Evolutionary conservation across 2,329 filamentous ascomycete species (phyloP), one percentile per base, ranked within the genome.

Genomic region (Neonectria hederae): DNA sequence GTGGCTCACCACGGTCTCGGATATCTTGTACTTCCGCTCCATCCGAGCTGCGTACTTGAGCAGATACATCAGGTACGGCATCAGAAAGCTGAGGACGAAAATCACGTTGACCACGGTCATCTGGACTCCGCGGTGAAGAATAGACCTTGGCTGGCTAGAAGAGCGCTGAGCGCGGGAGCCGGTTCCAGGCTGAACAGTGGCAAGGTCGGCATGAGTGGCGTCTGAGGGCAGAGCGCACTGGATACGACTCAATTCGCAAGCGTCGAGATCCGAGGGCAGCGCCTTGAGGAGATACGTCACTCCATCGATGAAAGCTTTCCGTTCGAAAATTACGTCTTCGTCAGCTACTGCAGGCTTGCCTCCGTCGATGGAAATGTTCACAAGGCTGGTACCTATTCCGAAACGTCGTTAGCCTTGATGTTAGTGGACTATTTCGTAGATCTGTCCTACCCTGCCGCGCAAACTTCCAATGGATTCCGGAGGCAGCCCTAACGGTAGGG

Each of bases 1-100:
- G 75, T 87, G 71, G 80, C 91, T 58, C 88, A 95, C 81, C 89
- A 95, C 78, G 78, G 93, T 54, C 80, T 95, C 32, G 88, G 92
- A 88, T 64, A 94, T 82, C 66, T 86, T 87, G 77, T 93, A 87
- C 68, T 88, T 84, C 17, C 89, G 84, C 74, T 94, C 91, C 66
- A 90, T 89, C 53, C 83, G 80, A 66, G 89, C 89, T 17, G 85
- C 81, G 17, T 83, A 77, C 17, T 81, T 81, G 14, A 89, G 69
- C 13, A 90, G 75, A 5, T 84, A 71, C 66, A 86, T 83, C 32
- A 89, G 72, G 71, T 90, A 90, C 1, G 90, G 89, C 11, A 90
- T 75, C 17, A 91, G 65, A 52, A 91, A 82, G 57, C 89, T 86
- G 26, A 88, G 61, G 8, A 90, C 68, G 5, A 92, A 75, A 68